These are phyloP conservation scores for Trametes maxima DNA, from an alignment of 768 basidiomycete genomes.

Conservation along the genomic window DNA sequence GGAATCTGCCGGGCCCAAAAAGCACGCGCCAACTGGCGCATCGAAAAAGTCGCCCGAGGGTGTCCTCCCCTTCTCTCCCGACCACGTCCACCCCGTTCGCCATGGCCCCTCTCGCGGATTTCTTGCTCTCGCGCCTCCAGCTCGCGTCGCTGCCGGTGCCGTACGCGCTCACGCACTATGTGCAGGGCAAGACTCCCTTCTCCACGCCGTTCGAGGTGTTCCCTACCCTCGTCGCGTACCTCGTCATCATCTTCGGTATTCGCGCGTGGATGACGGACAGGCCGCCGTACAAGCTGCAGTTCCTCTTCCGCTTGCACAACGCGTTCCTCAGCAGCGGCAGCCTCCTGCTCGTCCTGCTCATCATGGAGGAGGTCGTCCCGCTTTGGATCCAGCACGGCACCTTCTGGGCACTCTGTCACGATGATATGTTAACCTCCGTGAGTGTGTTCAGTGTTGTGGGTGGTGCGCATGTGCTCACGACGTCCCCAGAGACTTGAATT, in stretches of 20 bases:
- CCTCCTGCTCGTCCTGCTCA: conserved; percentile 79
- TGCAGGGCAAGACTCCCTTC: conserved; percentile 76
- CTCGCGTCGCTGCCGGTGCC: conserved; percentile 50
- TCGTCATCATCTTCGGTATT: conserved; percentile 85
- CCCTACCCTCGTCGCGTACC: conserved; percentile 73
- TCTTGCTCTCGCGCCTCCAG: conserved; percentile 61
- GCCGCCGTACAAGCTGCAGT: conserved; percentile 72
- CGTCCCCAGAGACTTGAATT: conserved; percentile 77
- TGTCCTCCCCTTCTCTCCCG: conserved; percentile 21
- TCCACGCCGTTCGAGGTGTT: conserved; percentile 75
- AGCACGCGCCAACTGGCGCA: conserved; percentile 29
- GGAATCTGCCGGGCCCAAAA: conserved; percentile 25
- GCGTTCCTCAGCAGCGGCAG: conserved; percentile 84
- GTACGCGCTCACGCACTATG: conserved; percentile 59
- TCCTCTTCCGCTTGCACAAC: conserved; percentile 90
- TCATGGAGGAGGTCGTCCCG: conserved; percentile 90
- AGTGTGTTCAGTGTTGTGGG: conserved; percentile 35
- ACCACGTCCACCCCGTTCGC: conserved; percentile 29
- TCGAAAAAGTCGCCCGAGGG: conserved; percentile 23
- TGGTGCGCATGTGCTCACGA: conserved; percentile 3
- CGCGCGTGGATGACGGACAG: conserved; percentile 82
- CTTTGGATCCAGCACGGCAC: conserved; percentile 70
- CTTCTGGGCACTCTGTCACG: conserved; percentile 78
- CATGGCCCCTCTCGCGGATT: conserved; percentile 78
- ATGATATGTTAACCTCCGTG: conserved; percentile 84